phyloP scores from a whole-genome alignment of 345 rosid species.

The Gossypium stocksii region DNA sequence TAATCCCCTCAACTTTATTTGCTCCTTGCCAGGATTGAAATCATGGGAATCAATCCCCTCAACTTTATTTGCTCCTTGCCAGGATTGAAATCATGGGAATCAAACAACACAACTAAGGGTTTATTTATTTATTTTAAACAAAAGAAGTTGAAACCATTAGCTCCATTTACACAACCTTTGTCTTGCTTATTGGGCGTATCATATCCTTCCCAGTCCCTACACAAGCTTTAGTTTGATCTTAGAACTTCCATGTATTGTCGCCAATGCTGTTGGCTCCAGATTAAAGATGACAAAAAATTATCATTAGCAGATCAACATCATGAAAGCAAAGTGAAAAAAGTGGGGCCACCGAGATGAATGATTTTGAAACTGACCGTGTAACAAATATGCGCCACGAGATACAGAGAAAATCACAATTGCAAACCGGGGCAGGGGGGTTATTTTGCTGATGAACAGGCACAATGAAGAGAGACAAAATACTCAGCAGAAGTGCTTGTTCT shows the following conservation, averaged over 20 bases:
- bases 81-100: background rate
- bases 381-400: background rate
- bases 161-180: background rate
- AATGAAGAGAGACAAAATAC: background rate
- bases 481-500: background rate
- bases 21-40: background rate
- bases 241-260: background rate
- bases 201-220: background rate
- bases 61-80: background rate
- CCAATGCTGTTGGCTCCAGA: background rate
- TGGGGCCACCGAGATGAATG: background rate
- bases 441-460: constrained; percentile 4
- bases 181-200: background rate
- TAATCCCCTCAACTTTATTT: background rate
- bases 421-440: background rate
- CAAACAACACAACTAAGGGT: background rate
- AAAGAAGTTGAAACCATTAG: background rate
- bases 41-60: background rate
- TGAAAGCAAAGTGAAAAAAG: background rate
- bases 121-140: background rate
- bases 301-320: background rate
- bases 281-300: constrained; percentile 2
- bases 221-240: background rate
- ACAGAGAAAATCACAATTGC: background rate
- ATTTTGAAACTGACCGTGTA: background rate